phyloP scores from a whole-genome alignment of 2,329 filamentous ascomycete species.

The Pseudodiploospora longispora region DNA sequence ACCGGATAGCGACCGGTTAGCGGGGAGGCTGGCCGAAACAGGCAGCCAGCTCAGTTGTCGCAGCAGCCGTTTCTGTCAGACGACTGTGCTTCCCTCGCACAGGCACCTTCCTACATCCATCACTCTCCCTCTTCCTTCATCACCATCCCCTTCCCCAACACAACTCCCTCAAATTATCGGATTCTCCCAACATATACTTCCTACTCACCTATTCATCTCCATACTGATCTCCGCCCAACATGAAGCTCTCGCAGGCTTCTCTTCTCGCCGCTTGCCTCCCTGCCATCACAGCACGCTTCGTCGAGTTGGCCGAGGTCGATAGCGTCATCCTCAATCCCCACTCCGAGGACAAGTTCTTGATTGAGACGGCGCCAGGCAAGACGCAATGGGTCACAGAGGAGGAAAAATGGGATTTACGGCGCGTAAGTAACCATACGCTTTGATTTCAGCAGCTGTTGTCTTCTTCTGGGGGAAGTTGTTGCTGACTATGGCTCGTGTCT shows the following conservation, averaged over 20 bases:
- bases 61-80: too few species aligned
- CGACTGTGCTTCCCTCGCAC: too few species aligned
- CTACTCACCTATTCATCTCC: too few species aligned
- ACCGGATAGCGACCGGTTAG: too few species aligned
- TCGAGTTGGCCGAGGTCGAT: slow-evolving; percentile 43
- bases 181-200: too few species aligned
- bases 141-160: too few species aligned
- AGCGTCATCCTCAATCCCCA: slow-evolving; percentile 41
- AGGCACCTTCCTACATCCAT: too few species aligned
- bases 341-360: slow-evolving; percentile 46
- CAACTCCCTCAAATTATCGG: too few species aligned
- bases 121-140: too few species aligned
- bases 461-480: slow-evolving; percentile 1
- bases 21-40: too few species aligned
- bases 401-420: slow-evolving; percentile 84
- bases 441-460: neutral
- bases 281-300: slow-evolving; percentile 46
- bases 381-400: slow-evolving; percentile 86
- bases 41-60: too few species aligned
- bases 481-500: neutral
- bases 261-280: slow-evolving; percentile 48
- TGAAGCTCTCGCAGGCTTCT: slow-evolving; percentile 47
- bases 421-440: slow-evolving; percentile 45
- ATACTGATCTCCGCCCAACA: slow-evolving; percentile 15
- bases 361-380: slow-evolving; percentile 78